phyloP scores from a whole-genome alignment of 1,284 basidiomycete genomes.

The Ceratobasidium sp. region DNA sequence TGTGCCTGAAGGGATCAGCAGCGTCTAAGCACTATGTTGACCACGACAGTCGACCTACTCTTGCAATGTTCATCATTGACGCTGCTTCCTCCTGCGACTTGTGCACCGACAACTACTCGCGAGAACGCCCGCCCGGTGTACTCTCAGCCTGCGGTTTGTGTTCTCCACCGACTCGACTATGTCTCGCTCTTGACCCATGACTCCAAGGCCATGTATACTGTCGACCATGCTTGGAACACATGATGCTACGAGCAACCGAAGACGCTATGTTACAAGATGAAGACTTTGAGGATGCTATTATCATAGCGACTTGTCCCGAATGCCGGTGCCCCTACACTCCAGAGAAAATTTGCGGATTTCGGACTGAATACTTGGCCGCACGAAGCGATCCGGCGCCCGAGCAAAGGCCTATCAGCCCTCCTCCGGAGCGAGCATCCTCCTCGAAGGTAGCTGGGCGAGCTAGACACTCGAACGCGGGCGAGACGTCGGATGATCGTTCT shows the following conservation, averaged over 20 bases:
- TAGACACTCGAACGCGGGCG: neutral
- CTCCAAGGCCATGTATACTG: constrained; percentile 20
- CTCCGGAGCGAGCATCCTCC: neutral
- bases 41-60: neutral
- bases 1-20: neutral
- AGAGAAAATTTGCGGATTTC: constrained; percentile 13
- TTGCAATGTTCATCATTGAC: constrained; percentile 3
- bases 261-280: neutral
- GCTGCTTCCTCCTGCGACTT: constrained; percentile 13
- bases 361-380: constrained; percentile 1
- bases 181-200: neutral
- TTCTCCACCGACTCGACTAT: neutral
- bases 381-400: neutral
- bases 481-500: neutral
- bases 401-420: neutral
- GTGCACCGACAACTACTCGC: constrained; percentile 7
- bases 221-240: neutral
- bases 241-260: constrained; percentile 2
- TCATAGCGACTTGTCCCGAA: constrained; percentile 13
- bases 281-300: neutral
- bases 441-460: neutral
- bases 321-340: constrained; percentile 12
- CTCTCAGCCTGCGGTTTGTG: constrained; percentile 17
- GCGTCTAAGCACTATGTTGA: neutral
- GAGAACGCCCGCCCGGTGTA: neutral